Base-by-base conservation (phyloP, 2,329 filamentous ascomycete species). In the Microsporum canis region DNA sequence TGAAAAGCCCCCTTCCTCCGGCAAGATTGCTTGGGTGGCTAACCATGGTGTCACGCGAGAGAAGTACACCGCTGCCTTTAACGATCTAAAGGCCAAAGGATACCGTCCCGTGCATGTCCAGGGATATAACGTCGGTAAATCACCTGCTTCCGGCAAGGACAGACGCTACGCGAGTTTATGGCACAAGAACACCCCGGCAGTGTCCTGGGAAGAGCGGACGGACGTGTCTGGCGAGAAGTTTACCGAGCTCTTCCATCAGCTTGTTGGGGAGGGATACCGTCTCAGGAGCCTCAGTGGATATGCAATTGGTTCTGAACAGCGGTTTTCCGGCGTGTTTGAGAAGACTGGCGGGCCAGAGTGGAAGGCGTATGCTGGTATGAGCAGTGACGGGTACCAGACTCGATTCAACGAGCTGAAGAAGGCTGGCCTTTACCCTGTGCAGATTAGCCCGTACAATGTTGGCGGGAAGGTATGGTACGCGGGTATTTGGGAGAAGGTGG, bases 401-500 rank as follows among this genome's bases (percentile, higher is more conserved):
- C 49, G 39, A n/a, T 58, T 61, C 51, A n/a, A 60, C n/a, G 34
- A 45, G 27, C 53, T 63, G 41, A 58, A 56, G 14, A 51, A n/a
- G n/a, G 27, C 62, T 10, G 63, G 63, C 23, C 62, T 62, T 41
- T 62, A 60, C 34, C 61, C 60, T 12, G 41, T 60, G 6, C 17
- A 59, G 23, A 23, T 65, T 23, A 61, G 61, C 56, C 60, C 60
- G 23, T 65, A 63, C 47, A 59, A 23, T 17, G 7, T 29, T 17
- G 58, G 41, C 12, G 59, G 43, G 33, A 38, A 60, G 34, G 55
- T 60, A 38, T 60, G 49, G 6, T 65, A 57, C 39, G 43, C 60
- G 7, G 62, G 33, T 2, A 62, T 65, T 31, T 65, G 62, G 62
- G 58, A 63, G 31, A 60, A 58, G 39, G 27, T 63, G 60, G 62